Conservation (phyloP, 1,284 basidiomycete genomes). For the Rhodofomes roseus region DNA sequence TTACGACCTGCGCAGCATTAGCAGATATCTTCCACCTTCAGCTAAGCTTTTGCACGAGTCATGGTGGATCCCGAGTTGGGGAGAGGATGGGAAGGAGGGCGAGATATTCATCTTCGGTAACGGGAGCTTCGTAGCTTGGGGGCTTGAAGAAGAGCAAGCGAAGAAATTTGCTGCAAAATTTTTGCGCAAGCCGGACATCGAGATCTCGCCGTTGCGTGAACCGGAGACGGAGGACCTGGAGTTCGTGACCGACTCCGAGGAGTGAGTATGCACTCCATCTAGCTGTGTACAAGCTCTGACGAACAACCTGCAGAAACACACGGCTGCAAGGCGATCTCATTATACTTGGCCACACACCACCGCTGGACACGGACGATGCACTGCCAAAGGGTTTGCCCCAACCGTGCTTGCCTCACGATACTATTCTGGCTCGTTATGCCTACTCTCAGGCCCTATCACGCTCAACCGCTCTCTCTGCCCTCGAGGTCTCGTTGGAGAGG, state of each 20-base stretch:
- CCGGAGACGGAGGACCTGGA: slow-evolving; percentile 87
- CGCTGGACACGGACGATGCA: slow-evolving; percentile 41
- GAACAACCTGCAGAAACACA: slow-evolving; percentile 53
- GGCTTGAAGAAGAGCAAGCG: slow-evolving; percentile 78
- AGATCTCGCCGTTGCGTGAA: slow-evolving; percentile 62
- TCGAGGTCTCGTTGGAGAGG: slow-evolving; percentile 78
- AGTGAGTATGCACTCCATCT: slow-evolving; percentile 49
- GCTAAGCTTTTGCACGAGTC: slow-evolving; percentile 65
- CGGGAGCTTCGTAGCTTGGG: slow-evolving; percentile 88
- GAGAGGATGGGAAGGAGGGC: slow-evolving; percentile 59
- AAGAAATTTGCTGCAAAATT: slow-evolving; percentile 63
- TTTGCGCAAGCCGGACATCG: slow-evolving; percentile 51
- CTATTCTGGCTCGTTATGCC: slow-evolving; percentile 81
- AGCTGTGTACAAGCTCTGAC: not conserved
- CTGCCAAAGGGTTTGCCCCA: slow-evolving; percentile 43
- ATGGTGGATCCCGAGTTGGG: slow-evolving; percentile 77
- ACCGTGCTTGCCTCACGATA: slow-evolving; percentile 53
- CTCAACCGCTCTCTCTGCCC: slow-evolving; percentile 78
- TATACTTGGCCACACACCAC: slow-evolving; percentile 72
- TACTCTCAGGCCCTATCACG: slow-evolving; percentile 87
- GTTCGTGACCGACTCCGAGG: slow-evolving; percentile 83
- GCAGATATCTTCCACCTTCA: slow-evolving; percentile 45
- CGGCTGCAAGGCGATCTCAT: slow-evolving; percentile 87
- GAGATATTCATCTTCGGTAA: slow-evolving; percentile 86
- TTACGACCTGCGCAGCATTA: slow-evolving; percentile 59